Percentiles rank a stretch among this genome's conserved stretches.
phyloP scores from a whole-genome alignment of 2,329 filamentous ascomycete genomes.

The Alternaria arborescens region DNA sequence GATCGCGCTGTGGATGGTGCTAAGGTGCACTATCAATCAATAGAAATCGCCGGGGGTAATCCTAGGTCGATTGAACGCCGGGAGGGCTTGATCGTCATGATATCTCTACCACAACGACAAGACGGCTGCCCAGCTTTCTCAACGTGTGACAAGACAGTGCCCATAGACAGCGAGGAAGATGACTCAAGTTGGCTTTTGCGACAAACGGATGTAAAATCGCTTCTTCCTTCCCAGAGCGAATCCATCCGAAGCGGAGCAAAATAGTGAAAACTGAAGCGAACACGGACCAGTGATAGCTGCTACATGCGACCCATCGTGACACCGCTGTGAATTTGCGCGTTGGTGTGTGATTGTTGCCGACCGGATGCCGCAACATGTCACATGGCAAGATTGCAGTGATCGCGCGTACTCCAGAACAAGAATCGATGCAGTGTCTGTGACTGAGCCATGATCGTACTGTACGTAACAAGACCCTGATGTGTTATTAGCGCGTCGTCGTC shows the following conservation, averaged over 20 bases:
- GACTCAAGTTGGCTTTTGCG: conserved; percentile 4
- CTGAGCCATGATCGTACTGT: not conserved
- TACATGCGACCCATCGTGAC: not conserved
- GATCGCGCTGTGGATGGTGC: conserved; percentile 6
- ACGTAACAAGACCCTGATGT: conserved; percentile 10
- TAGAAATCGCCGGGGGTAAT: conserved; percentile 9
- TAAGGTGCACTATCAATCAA: conserved; percentile 17
- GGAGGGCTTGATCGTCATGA: conserved; percentile 4
- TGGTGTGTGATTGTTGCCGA: conserved; percentile 7
- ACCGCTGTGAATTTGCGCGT: conserved; percentile 6
- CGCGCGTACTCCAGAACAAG: not conserved
- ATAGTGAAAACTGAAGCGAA: not conserved
- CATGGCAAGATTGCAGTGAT: conserved; percentile 10
- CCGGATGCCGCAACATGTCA: conserved; percentile 5
- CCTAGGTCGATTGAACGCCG: conserved; percentile 7
- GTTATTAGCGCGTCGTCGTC: conserved; percentile 5
- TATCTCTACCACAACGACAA: not conserved
- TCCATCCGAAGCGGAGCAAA: not conserved
- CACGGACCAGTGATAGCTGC: not conserved
- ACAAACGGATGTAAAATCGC: not conserved
- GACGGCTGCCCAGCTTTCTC: not conserved
- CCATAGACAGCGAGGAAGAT: not conserved
- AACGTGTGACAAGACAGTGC: conserved; percentile 1
- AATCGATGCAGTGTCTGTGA: not conserved
- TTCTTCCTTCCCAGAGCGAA: not conserved